phyloP scores from a whole-genome alignment of 768 basidiomycete genomes.

The Paxillus ammoniavirescens region DNA sequence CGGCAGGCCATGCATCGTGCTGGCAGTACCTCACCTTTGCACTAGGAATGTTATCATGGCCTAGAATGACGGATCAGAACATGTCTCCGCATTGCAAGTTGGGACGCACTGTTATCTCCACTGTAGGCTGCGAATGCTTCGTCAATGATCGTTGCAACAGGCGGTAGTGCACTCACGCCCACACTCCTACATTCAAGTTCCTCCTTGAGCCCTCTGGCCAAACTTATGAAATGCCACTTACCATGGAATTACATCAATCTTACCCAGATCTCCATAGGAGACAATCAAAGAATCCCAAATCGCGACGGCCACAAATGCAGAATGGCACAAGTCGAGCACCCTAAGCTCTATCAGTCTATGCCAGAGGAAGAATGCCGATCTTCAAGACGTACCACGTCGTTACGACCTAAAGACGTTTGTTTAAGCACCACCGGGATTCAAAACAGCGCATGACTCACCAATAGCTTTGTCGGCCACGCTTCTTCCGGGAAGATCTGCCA shows the following conservation, averaged over 20 bases:
- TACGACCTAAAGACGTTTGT: slow-evolving; percentile 11
- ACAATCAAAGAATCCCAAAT: slow-evolving; percentile 24
- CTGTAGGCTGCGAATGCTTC: slow-evolving; percentile 10
- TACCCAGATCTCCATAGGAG: slow-evolving; percentile 15
- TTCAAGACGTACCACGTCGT: slow-evolving; percentile 15
- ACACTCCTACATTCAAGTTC: slow-evolving; percentile 17
- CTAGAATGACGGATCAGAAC: slow-evolving; percentile 5
- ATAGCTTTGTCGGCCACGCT: slow-evolving; percentile 12
- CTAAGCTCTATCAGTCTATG: slow-evolving; percentile 1
- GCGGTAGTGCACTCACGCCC: slow-evolving; percentile 14
- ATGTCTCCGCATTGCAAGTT: not conserved
- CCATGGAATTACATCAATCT: slow-evolving; percentile 20
- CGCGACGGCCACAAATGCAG: slow-evolving; percentile 17
- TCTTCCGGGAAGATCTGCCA: slow-evolving; percentile 18
- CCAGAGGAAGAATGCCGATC: not conserved
- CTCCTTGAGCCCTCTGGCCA: not conserved
- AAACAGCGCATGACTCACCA: slow-evolving; percentile 12
- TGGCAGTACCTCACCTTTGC: slow-evolving; percentile 11
- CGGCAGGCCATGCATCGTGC: not conserved
- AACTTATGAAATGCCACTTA: not conserved
- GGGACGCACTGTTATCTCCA: slow-evolving; percentile 20
- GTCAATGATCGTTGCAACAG: not conserved
- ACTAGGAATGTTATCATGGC: slow-evolving; percentile 25
- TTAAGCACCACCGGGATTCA: not conserved
- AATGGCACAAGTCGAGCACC: slow-evolving; percentile 26